Evolutionary conservation across 2,329 filamentous ascomycete genomes (phyloP).

Genomic region (Ophiostoma novo-ulmi): DNA sequence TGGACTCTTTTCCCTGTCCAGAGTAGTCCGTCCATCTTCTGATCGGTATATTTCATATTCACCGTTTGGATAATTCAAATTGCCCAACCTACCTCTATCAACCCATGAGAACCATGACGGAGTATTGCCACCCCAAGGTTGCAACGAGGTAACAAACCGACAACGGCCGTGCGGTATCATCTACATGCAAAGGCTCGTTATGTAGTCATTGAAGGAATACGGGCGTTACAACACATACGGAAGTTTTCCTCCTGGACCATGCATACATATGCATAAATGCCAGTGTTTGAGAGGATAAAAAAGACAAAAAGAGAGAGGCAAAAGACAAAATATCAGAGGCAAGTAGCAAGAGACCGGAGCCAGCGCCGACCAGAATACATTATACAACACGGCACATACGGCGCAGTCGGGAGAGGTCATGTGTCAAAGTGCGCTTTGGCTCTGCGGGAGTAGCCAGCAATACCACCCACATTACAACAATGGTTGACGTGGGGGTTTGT

Average conservation of each 20-base stretch:
- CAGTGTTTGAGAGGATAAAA: background rate
- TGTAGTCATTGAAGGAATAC: background rate
- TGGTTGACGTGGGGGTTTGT: background rate
- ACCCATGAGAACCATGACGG: constrained; percentile 3
- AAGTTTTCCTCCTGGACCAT: background rate
- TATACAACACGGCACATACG: background rate
- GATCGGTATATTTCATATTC: background rate
- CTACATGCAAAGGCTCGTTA: background rate
- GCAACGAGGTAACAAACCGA: background rate
- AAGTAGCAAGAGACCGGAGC: background rate
- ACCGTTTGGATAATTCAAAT: background rate
- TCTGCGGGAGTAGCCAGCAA: background rate
- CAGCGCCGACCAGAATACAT: background rate
- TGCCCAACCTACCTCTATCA: background rate
- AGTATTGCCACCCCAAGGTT: background rate
- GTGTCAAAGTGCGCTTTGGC: background rate
- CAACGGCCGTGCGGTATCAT: constrained; percentile 2
- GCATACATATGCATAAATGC: background rate
- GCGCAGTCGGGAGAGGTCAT: background rate
- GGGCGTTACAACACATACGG: background rate
- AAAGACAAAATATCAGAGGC: background rate
- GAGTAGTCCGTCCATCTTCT: background rate
- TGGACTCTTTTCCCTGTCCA: background rate
- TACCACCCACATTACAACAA: background rate
- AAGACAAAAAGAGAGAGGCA: background rate